Evolutionary conservation across 2,329 filamentous ascomycete species (phyloP), one percentile per base, ranked within the genome.

Genomic region (Aspergillus intermedius): DNA sequence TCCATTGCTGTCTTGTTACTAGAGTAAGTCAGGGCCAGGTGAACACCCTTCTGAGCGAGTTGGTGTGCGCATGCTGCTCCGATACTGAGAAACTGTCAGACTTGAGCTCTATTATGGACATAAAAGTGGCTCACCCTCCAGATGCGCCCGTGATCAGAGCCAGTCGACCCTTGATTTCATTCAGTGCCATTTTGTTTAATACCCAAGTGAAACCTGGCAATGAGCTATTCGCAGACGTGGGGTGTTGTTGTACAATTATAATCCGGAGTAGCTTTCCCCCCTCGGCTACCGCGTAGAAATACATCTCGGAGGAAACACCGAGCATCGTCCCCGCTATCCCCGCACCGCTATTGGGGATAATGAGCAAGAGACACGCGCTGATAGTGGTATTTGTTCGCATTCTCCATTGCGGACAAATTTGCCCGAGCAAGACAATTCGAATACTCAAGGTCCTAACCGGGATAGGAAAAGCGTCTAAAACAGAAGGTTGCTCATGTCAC

Each of bases 111-210:
- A 32, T 30, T 23, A 50, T 45, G 10, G 6, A 9, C 48, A 22
- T 21, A 32, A 21, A 40, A 34, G n/a, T 28, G 42, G 56, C 67
- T 63, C 66, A 81, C 80, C 80, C 80, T 57, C 79, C 79, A 46
- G 79, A 82, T 42, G 80, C 80, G 40, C 80, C 81, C 2, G 80
- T 83, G 42, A 83, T 74, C 7, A 83, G 70, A 41, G 79, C 80
- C 40, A 83, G 65, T 45, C 76, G 71, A 49, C 78, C 78, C 35
- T 67, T 68, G 50, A 83, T 68, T 43, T 76, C 69, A 54, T 78
- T 77, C 42, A 58, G 52, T 6, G 51, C 45, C 56, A 60, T 60
- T 40, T 1, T 49, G 23, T 17, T 13, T 37, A 13, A 12, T 28
- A 17, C 22, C 13, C 25, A 30, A 4, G 5, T 25, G 4, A n/a